Percentiles rank a stretch among this genome's conserved stretches.
Evolutionary conservation across 805 yeast species (phyloP).

Genomic region (Tetrapisispora iriomotensis): DNA sequence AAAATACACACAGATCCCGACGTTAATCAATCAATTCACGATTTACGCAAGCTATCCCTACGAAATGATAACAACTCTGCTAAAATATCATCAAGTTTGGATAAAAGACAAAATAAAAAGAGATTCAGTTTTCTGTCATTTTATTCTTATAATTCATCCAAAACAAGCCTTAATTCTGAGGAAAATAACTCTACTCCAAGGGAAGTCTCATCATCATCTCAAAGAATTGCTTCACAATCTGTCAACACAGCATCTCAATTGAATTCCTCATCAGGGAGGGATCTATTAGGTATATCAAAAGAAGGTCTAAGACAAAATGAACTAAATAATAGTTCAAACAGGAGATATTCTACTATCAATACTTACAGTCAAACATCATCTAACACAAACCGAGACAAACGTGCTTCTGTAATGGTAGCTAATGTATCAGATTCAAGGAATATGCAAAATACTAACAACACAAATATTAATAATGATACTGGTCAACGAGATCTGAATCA

Average conservation of each 20-base stretch:
- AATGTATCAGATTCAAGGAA: slow-evolving; percentile 1
- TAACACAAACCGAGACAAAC: slow-evolving; percentile 1
- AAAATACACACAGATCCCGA: background rate
- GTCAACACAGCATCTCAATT: background rate
- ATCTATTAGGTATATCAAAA: background rate
- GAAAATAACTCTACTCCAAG: background rate
- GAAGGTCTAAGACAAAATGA: background rate
- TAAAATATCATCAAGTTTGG: slow-evolving; percentile 5
- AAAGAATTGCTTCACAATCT: no score
- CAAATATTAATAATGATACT: background rate
- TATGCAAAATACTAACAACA: background rate
- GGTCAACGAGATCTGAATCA: background rate
- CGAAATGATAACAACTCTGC: slow-evolving; percentile 8
- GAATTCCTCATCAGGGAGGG: no score
- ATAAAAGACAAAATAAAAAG: slow-evolving; percentile 16
- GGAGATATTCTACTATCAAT: background rate
- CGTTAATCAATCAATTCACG: background rate
- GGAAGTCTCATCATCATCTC: background rate
- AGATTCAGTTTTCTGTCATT: slow-evolving; percentile 36
- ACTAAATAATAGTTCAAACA: background rate
- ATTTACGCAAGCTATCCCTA: background rate
- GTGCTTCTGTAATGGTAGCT: slow-evolving; percentile 11
- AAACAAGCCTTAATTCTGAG: slow-evolving; percentile 9
- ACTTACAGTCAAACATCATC: background rate
- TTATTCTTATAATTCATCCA: slow-evolving; percentile 20